Percentiles rank a stretch among this genome's conserved stretches.
Conservation (phyloP, 495 filamentous ascomycete genomes). For the Penicillium verhagenii region DNA sequence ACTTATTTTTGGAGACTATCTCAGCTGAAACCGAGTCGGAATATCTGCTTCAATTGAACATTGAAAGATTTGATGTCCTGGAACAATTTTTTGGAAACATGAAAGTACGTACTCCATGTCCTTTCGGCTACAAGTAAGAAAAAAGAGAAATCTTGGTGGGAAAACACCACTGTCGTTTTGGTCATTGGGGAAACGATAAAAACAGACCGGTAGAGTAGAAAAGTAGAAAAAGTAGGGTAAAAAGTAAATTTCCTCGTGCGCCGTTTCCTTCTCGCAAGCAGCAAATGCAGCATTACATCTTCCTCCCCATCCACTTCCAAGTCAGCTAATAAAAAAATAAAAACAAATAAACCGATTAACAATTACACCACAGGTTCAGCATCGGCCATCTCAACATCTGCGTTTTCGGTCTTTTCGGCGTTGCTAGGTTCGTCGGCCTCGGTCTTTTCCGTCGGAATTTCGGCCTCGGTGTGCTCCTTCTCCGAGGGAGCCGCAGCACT, state of each 20-base stretch:
- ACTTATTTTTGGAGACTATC: too few relatives aligned
- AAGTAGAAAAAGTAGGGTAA: slow-evolving; percentile 12
- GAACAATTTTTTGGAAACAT: too few relatives aligned
- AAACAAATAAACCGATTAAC: neutral
- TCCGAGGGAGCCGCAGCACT: slow-evolving; percentile 11
- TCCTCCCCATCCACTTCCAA: slow-evolving; percentile 6
- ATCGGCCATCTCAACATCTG: slow-evolving; percentile 27
- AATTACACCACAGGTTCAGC: neutral
- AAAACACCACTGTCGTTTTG: too few relatives aligned
- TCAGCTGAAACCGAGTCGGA: too few relatives aligned
- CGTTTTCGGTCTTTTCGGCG: slow-evolving; percentile 44
- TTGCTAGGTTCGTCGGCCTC: slow-evolving; percentile 22
- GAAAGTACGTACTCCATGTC: too few relatives aligned
- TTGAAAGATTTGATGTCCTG: too few relatives aligned
- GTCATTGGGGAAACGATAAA: neutral
- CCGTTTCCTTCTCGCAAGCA: slow-evolving; percentile 14
- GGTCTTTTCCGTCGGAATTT: neutral
- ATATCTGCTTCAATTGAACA: too few relatives aligned
- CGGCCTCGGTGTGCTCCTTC: slow-evolving; percentile 2
- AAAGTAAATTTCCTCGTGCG: slow-evolving; percentile 25
- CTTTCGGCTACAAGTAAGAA: too few relatives aligned
- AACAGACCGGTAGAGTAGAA: slow-evolving; percentile 1
- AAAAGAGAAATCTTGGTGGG: too few relatives aligned
- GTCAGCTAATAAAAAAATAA: neutral
- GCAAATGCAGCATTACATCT: slow-evolving; percentile 18